Conservation (phyloP, 1,139 yeast genomes). For the Blastobotrys serpentis region DNA sequence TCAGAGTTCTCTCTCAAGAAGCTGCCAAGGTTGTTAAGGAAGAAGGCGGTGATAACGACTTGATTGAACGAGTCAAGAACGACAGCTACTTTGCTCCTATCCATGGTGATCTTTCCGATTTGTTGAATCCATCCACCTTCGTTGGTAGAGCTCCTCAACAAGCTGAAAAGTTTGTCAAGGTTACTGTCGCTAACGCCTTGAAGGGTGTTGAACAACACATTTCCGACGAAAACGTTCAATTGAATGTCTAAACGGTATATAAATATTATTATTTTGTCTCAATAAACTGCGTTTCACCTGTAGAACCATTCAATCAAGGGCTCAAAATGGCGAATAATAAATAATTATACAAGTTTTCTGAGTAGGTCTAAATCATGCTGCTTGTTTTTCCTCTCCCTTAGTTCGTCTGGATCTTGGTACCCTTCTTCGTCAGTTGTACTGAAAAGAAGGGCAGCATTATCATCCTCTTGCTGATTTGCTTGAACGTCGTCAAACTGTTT, state of each 20-base stretch:
- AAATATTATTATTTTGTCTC: constrained; percentile 29
- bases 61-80: constrained; percentile 80
- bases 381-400: constrained; percentile 13
- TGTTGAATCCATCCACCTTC: constrained; percentile 89
- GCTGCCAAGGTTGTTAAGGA: constrained; percentile 97
- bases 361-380: constrained; percentile 20
- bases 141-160: constrained; percentile 99
- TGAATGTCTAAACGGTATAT: constrained; percentile 27
- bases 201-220: constrained; percentile 62
- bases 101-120: constrained; percentile 72
- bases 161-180: constrained; percentile 85
- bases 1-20: constrained; percentile 94
- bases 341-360: background rate
- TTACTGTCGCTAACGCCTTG: constrained; percentile 82
- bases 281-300: too few species aligned
- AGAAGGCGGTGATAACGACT: constrained; percentile 97
- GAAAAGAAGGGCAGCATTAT: background rate
- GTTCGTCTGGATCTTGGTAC: constrained; percentile 16
- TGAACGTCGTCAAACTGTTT: constrained; percentile 21
- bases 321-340: too few species aligned
- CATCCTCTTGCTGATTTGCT: background rate
- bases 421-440: background rate
- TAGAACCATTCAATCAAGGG: too few species aligned
- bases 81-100: constrained; percentile 88
- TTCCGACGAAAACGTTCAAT: constrained; percentile 60